Percentiles rank a stretch among this genome's conserved stretches.
Conservation (phyloP, 1,139 yeast species). For the Maudiozyma humilis region DNA sequence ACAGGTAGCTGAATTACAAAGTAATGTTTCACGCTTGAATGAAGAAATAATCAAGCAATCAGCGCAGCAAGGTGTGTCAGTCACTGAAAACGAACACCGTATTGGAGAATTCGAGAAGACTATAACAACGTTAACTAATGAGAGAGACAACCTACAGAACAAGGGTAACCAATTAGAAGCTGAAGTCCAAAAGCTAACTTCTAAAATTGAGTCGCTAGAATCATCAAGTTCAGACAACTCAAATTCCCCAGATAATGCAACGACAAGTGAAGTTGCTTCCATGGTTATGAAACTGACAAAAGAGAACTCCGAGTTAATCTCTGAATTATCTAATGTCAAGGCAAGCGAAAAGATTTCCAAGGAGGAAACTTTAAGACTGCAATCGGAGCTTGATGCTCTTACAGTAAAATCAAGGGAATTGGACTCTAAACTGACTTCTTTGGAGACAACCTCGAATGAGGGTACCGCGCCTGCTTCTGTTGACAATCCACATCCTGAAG, state of each 20-base stretch:
- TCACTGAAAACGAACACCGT: slow-evolving; percentile 3
- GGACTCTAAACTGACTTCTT: no score
- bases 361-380: no score
- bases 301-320: neutral
- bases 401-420: no score
- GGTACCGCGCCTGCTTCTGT: neutral
- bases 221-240: no score
- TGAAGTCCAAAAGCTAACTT: slow-evolving; percentile 14
- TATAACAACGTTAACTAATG: neutral
- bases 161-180: slow-evolving; percentile 5
- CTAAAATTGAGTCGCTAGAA: neutral
- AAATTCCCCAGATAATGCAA: no score
- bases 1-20: neutral
- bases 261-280: neutral
- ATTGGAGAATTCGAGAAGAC: neutral
- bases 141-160: neutral
- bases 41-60: neutral
- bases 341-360: no score
- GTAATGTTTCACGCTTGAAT: neutral
- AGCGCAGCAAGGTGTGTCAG: neutral
- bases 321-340: neutral
- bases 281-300: neutral
- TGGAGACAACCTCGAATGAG: no score
- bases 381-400: no score
- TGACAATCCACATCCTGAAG: slow-evolving; percentile 1